Conservation (phyloP, 2,329 filamentous ascomycete species). For the Neofusicoccum ribis region DNA sequence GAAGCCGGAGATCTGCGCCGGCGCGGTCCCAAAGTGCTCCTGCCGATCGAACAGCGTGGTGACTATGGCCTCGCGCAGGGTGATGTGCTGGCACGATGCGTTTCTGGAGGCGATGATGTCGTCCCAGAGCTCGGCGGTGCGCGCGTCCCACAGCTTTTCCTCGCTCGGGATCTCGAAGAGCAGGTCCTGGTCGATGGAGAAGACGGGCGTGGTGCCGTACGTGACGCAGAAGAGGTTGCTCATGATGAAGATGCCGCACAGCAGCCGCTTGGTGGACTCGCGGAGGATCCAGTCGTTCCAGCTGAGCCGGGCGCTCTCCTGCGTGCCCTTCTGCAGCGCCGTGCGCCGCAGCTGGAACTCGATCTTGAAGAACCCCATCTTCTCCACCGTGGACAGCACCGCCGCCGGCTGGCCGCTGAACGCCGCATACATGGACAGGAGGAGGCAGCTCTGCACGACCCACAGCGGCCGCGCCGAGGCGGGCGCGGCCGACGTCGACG, state of each 20-base stretch:
- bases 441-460: conserved; percentile 32
- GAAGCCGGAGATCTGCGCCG: conserved; percentile 27
- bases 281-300: conserved; percentile 35
- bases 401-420: conserved; percentile 30
- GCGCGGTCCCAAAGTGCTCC: conserved; percentile 17
- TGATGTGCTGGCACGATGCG: neutral
- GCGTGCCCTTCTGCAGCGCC: conserved; percentile 22
- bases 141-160: conserved; percentile 35
- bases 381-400: conserved; percentile 23
- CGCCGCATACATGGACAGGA: conserved; percentile 31
- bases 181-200: conserved; percentile 35
- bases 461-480: conserved; percentile 26
- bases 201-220: conserved; percentile 35
- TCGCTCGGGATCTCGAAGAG: conserved; percentile 36
- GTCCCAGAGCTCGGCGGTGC: conserved; percentile 30
- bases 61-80: conserved; percentile 29
- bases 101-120: neutral
- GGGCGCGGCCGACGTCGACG: neutral
- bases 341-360: conserved; percentile 26
- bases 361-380: conserved; percentile 24
- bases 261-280: conserved; percentile 33
- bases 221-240: conserved; percentile 34
- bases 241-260: conserved; percentile 37
- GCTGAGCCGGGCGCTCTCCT: conserved; percentile 14
- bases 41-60: conserved; percentile 28